Conservation (phyloP, 192 early-diverging fungal genomes). For the Coemansia sp. region DNA sequence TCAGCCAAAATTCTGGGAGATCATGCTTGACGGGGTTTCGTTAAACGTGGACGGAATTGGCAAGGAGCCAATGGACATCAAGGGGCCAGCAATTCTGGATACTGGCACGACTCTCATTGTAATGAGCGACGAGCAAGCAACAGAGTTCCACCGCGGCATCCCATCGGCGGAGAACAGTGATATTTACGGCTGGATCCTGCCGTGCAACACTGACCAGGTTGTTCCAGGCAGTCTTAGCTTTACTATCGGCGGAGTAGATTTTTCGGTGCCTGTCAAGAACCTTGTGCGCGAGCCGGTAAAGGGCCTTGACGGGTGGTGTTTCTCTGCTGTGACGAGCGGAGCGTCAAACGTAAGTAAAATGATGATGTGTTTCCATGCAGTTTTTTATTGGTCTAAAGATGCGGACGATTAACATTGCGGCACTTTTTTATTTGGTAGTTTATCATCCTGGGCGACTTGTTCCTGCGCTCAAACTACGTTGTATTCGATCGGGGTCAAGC, state of each 20-base stretch:
- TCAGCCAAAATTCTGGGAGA: constrained; percentile 57
- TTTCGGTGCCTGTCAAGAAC: constrained; percentile 42
- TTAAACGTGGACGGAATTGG: constrained; percentile 34
- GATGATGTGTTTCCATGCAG: neutral
- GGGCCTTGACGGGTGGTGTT: constrained; percentile 49
- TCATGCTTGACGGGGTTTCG: constrained; percentile 49
- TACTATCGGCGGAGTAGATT: constrained; percentile 42
- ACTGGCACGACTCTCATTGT: constrained; percentile 66
- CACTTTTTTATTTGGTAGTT: too few species aligned
- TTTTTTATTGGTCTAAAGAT: neutral
- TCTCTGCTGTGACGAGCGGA: constrained; percentile 52
- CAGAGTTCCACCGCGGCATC: constrained; percentile 54
- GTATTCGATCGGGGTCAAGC: constrained; percentile 60
- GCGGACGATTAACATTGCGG: too few species aligned
- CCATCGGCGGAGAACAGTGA: constrained; percentile 48
- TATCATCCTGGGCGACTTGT: constrained; percentile 66
- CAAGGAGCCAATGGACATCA: constrained; percentile 40
- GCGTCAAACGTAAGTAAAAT: constrained; percentile 38
- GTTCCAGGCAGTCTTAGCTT: constrained; percentile 47
- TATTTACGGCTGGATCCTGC: constrained; percentile 53
- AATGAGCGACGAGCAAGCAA: constrained; percentile 56
- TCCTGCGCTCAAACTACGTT: constrained; percentile 65
- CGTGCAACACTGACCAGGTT: constrained; percentile 49
- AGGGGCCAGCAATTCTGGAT: constrained; percentile 56
- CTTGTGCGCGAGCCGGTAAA: constrained; percentile 52